phyloP scores from a whole-genome alignment of 345 rosid genomes.

The Aegle marmelos region DNA sequence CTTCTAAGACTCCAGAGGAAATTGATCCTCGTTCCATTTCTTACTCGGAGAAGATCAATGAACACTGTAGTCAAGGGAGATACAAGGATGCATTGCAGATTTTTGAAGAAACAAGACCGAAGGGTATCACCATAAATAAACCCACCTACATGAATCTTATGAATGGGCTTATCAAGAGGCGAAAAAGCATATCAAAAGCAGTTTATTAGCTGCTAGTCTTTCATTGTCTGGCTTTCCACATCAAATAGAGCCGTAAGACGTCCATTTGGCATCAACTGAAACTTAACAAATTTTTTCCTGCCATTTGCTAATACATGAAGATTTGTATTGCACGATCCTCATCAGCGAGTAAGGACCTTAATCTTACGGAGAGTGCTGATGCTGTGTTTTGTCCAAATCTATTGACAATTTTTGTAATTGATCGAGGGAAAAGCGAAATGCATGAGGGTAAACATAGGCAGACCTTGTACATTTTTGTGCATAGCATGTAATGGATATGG shows the following conservation, averaged over 20 bases:
- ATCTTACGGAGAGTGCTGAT: not conserved
- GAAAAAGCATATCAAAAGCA: slow-evolving; percentile 46
- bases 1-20: slow-evolving; percentile 31
- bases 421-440: not conserved
- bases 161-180: slow-evolving; percentile 51
- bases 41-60: slow-evolving; percentile 56
- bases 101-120: slow-evolving; percentile 34
- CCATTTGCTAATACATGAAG: not conserved
- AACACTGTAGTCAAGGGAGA: slow-evolving; percentile 61
- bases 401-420: not conserved
- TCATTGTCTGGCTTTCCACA: not conserved
- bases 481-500: not conserved
- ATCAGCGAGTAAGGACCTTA: not conserved
- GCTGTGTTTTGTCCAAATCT: not conserved
- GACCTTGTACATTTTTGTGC: not conserved
- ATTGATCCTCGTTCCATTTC: slow-evolving; percentile 35
- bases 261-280: not conserved
- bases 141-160: slow-evolving; percentile 44
- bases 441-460: not conserved
- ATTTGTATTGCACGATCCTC: not conserved
- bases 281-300: not conserved
- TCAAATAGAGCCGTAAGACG: not conserved
- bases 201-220: not conserved
- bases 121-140: slow-evolving; percentile 38
- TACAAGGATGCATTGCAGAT: slow-evolving; percentile 52